Evolutionary conservation across 2,329 filamentous ascomycete species (phyloP).

Genomic region (Plectosphaerella plurivora): DNA sequence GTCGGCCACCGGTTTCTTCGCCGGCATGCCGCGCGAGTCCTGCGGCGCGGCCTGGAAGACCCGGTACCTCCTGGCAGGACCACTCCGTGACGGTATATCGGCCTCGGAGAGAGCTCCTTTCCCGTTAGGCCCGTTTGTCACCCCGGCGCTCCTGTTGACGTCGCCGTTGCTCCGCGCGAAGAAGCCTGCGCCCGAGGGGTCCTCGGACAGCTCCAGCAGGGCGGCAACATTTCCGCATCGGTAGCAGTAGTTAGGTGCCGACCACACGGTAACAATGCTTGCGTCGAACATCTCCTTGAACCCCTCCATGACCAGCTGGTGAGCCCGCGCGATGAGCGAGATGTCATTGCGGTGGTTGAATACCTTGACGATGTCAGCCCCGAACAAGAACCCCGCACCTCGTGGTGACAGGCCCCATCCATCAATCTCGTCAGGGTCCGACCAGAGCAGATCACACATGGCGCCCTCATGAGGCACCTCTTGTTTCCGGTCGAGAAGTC

Average conservation of each 20-base stretch:
- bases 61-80: slow-evolving; percentile 83
- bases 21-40: slow-evolving; percentile 94
- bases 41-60: slow-evolving; percentile 97
- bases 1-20: slow-evolving; percentile 96
- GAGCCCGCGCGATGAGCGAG: slow-evolving; percentile 85
- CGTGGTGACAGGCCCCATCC: slow-evolving; percentile 94
- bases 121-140: slow-evolving; percentile 18
- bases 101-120: slow-evolving; percentile 44
- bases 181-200: slow-evolving; percentile 69
- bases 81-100: slow-evolving; percentile 42
- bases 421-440: slow-evolving; percentile 95
- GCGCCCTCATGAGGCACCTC: slow-evolving; percentile 97
- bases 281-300: slow-evolving; percentile 99
- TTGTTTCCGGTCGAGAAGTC: slow-evolving; percentile 91
- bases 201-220: slow-evolving; percentile 87
- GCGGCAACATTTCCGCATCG: slow-evolving; percentile 94
- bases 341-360: slow-evolving; percentile 96
- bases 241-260: slow-evolving; percentile 95
- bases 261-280: slow-evolving; percentile 98
- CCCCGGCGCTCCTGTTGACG: slow-evolving; percentile 52
- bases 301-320: slow-evolving; percentile 98
- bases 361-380: slow-evolving; percentile 88
- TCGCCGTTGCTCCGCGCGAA: slow-evolving; percentile 70
- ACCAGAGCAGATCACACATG: slow-evolving; percentile 99
- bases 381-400: slow-evolving; percentile 93